Conservation (phyloP, 148 eudicot species). For the Vaccinium myrtillus region DNA sequence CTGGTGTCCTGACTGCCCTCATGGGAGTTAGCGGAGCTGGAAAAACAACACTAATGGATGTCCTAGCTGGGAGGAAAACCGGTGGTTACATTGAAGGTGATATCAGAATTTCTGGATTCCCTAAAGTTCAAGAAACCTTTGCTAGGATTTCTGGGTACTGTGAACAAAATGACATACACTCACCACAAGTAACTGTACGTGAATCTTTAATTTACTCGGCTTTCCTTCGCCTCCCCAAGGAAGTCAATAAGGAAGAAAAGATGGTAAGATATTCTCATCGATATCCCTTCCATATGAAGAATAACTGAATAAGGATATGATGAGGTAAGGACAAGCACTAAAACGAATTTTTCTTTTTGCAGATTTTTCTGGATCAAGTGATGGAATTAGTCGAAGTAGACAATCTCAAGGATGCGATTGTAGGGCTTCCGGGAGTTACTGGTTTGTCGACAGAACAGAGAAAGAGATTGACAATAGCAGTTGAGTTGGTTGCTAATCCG, state of each 20-base stretch:
- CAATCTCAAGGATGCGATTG: slow-evolving; percentile 49
- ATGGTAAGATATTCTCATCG: slow-evolving; percentile 29
- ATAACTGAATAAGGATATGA: neutral
- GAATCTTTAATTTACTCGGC: slow-evolving; percentile 76
- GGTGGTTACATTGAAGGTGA: slow-evolving; percentile 64
- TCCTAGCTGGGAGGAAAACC: slow-evolving; percentile 74
- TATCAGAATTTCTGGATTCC: slow-evolving; percentile 62
- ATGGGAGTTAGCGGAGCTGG: slow-evolving; percentile 76
- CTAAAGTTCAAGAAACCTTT: slow-evolving; percentile 68
- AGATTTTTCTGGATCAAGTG: slow-evolving; percentile 70
- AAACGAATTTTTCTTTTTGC: slow-evolving; percentile 11
- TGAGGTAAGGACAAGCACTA: neutral
- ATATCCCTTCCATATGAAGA: neutral
- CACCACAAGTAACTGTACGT: slow-evolving; percentile 68
- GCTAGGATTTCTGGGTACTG: slow-evolving; percentile 59
- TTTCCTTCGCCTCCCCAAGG: slow-evolving; percentile 68
- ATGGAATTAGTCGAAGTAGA: slow-evolving; percentile 75
- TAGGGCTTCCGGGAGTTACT: slow-evolving; percentile 67
- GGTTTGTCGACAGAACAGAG: slow-evolving; percentile 80
- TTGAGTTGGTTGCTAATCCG: slow-evolving; percentile 73
- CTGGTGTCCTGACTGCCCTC: slow-evolving; percentile 57
- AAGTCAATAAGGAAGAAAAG: slow-evolving; percentile 32
- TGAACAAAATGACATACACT: slow-evolving; percentile 53
- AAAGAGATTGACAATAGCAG: slow-evolving; percentile 64
- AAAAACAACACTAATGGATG: slow-evolving; percentile 85